Evolutionary conservation across 2,329 filamentous ascomycete genomes (phyloP).

Genomic region (Arthroderma uncinatum): DNA sequence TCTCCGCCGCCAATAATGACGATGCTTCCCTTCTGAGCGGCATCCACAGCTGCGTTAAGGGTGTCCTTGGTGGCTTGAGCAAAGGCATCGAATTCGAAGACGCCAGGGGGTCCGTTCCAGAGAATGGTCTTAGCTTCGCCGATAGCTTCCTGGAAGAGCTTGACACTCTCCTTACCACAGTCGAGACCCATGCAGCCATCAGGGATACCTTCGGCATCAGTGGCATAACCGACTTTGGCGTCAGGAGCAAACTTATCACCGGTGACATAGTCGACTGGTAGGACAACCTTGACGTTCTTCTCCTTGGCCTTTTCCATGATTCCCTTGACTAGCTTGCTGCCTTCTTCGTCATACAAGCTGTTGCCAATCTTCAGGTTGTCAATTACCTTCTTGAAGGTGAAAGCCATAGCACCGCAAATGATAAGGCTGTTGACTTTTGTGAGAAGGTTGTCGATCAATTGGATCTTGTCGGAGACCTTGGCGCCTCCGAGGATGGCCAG

Average conservation of each 20-base stretch:
- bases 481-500: slow-evolving; percentile 95
- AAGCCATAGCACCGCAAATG: slow-evolving; percentile 96
- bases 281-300: slow-evolving; percentile 88
- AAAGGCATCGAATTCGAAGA: slow-evolving; percentile 96
- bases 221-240: slow-evolving; percentile 68
- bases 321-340: slow-evolving; percentile 77
- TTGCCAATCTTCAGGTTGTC: slow-evolving; percentile 79
- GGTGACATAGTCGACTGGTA: slow-evolving; percentile 90
- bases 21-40: slow-evolving; percentile 73
- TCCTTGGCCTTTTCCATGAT: slow-evolving; percentile 93
- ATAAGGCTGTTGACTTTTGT: slow-evolving; percentile 96
- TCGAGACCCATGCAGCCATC: slow-evolving; percentile 98
- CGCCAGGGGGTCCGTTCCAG: slow-evolving; percentile 95
- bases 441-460: slow-evolving; percentile 96
- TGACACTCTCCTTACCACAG: slow-evolving; percentile 76
- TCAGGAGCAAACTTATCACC: slow-evolving; percentile 89
- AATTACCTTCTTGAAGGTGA: slow-evolving; percentile 99
- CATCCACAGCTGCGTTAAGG: slow-evolving; percentile 75
- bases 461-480: slow-evolving; percentile 99
- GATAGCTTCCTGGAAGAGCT: slow-evolving; percentile 82
- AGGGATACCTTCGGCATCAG: slow-evolving; percentile 78
- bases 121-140: slow-evolving; percentile 86
- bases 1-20: slow-evolving; percentile 98
- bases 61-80: slow-evolving; percentile 84
- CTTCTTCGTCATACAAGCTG: slow-evolving; percentile 86